These are phyloP conservation scores for Leptographium lundbergii DNA, from an alignment of 2,329 filamentous ascomycete genomes.

Conservation along the genomic window DNA sequence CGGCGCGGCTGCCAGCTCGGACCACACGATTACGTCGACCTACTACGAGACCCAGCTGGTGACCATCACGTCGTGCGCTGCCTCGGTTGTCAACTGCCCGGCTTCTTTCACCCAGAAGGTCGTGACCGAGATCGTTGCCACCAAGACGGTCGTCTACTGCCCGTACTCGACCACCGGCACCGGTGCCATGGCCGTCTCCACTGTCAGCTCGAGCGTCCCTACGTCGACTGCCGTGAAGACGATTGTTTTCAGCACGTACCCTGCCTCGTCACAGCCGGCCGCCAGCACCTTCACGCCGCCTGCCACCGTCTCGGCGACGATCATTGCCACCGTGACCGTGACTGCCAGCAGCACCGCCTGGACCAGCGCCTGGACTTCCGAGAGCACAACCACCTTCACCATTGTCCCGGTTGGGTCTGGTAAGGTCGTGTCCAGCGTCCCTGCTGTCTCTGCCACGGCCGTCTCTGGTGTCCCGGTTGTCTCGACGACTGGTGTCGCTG, in stretches of 20 bases:
- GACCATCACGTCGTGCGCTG: constrained; percentile 19
- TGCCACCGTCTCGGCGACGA: background rate
- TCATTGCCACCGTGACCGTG: background rate
- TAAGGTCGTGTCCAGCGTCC: background rate
- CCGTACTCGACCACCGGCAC: constrained; percentile 9
- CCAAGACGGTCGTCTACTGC: constrained; percentile 16
- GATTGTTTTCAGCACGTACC: constrained; percentile 12
- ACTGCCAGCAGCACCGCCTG: background rate
- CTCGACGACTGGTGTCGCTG: no score
- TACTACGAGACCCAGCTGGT: constrained; percentile 14
- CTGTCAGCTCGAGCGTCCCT: constrained; percentile 3
- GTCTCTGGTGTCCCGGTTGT: no score
- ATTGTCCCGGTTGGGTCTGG: background rate
- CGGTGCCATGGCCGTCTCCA: constrained; percentile 3
- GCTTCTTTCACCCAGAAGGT: constrained; percentile 18
- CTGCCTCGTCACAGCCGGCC: constrained; percentile 10
- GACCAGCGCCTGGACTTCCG: no score
- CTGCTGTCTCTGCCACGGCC: background rate
- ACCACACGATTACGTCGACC: constrained; percentile 15
- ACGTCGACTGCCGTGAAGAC: constrained; percentile 10
- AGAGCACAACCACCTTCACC: background rate
- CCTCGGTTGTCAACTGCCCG: constrained; percentile 19
- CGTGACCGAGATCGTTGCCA: constrained; percentile 15
- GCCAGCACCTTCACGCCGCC: constrained; percentile 13
- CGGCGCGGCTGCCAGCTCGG: background rate